These are phyloP conservation scores for Botrytis byssoidea DNA, from an alignment of 2,329 filamentous ascomycete genomes.

Conservation along the genomic window DNA sequence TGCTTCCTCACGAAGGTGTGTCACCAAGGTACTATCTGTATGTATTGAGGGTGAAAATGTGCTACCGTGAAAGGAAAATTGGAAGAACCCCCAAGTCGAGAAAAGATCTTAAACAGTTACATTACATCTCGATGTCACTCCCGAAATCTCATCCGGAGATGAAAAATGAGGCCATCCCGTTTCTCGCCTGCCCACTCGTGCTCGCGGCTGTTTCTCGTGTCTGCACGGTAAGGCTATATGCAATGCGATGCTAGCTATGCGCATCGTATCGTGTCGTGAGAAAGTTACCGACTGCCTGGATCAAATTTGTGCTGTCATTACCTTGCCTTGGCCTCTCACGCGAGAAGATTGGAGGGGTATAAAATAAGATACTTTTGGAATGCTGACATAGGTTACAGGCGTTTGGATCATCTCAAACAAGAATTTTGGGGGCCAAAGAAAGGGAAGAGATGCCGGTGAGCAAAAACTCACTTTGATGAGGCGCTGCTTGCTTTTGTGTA, in stretches of 20 bases:
- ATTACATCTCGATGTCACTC: not conserved
- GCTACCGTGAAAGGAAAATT: not conserved
- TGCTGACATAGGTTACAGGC: slow-evolving; percentile 10
- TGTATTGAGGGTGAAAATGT: not conserved
- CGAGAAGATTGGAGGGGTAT: not conserved
- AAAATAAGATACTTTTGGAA: slow-evolving; percentile 3
- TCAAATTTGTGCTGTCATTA: slow-evolving; percentile 4
- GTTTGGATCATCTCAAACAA: not conserved
- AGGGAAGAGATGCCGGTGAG: not conserved
- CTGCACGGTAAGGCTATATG: not conserved
- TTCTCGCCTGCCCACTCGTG: not conserved
- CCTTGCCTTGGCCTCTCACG: not conserved
- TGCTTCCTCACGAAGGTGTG: not conserved
- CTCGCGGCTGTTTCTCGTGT: slow-evolving; percentile 7
- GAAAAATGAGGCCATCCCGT: not conserved
- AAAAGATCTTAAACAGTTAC: slow-evolving; percentile 5
- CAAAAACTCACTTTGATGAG: not conserved
- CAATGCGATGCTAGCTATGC: not conserved
- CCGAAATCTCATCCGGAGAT: not conserved
- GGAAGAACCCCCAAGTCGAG: not conserved
- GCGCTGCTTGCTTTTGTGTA: not conserved
- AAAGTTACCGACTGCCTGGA: slow-evolving; percentile 13
- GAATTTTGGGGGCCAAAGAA: not conserved
- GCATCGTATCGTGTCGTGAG: not conserved
- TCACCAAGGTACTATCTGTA: not conserved